phyloP scores from a whole-genome alignment of 768 basidiomycete species.

The Tricholoma bakamatsutake region DNA sequence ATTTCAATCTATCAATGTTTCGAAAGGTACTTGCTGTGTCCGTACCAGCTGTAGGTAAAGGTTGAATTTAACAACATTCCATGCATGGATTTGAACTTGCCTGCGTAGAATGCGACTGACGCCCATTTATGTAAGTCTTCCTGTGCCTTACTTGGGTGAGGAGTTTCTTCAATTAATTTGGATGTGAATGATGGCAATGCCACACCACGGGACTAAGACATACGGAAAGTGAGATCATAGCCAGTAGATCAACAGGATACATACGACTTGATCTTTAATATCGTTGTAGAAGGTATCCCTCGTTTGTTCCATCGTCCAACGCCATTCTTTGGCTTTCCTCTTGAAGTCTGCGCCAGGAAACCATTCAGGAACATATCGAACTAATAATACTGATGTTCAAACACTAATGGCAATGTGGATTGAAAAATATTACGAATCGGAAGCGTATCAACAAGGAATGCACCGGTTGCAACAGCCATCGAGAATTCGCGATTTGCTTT shows the following conservation, averaged over 20 bases:
- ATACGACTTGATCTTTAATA: slow-evolving; percentile 26
- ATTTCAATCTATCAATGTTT: slow-evolving; percentile 9
- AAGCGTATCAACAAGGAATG: slow-evolving; percentile 14
- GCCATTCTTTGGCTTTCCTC: slow-evolving; percentile 28
- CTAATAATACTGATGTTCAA: neutral
- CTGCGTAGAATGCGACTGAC: slow-evolving; percentile 3
- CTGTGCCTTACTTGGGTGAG: neutral
- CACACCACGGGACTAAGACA: neutral
- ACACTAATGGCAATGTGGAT: neutral
- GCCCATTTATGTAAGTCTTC: slow-evolving; percentile 7
- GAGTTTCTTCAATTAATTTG: slow-evolving; percentile 1
- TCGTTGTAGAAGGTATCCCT: slow-evolving; percentile 28
- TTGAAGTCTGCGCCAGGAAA: slow-evolving; percentile 37
- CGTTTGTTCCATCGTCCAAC: slow-evolving; percentile 18
- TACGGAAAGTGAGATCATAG: neutral
- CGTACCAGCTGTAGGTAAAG: neutral
- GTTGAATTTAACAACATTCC: neutral
- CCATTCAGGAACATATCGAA: slow-evolving; percentile 19
- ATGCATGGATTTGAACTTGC: neutral
- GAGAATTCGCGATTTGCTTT: slow-evolving; percentile 9
- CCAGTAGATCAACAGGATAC: neutral
- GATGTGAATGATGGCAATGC: slow-evolving; percentile 1
- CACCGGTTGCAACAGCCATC: slow-evolving; percentile 8
- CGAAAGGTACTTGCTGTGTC: neutral
- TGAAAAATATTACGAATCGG: slow-evolving; percentile 9